phyloP scores from a whole-genome alignment of 495 filamentous ascomycete genomes.

The Penicillium robsamsonii region DNA sequence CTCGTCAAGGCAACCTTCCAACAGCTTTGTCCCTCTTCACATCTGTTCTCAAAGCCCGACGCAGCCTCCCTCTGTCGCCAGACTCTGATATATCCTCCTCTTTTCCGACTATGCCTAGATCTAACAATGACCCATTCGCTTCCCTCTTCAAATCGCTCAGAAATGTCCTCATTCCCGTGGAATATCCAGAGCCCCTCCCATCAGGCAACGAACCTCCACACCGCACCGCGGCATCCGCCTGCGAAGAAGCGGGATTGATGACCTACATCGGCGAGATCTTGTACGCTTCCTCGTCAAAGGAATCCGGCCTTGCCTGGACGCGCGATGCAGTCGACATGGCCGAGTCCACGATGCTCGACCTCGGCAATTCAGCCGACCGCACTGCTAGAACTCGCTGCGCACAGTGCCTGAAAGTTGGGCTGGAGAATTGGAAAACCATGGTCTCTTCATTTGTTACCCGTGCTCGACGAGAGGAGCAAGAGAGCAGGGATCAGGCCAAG shows the following conservation, averaged over 20 bases:
- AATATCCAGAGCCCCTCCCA: constrained; percentile 62
- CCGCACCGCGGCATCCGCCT: constrained; percentile 59
- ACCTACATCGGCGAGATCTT: constrained; percentile 92
- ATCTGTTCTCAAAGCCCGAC: constrained; percentile 75
- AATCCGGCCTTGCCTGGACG: constrained; percentile 79
- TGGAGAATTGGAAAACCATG: constrained; percentile 78
- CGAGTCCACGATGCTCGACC: constrained; percentile 47
- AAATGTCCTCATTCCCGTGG: constrained; percentile 47
- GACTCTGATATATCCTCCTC: constrained; percentile 32
- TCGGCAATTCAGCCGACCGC: constrained; percentile 39
- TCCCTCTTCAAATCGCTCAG: constrained; percentile 34
- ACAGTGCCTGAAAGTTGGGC: constrained; percentile 67
- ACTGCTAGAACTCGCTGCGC: constrained; percentile 55
- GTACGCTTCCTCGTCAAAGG: constrained; percentile 61
- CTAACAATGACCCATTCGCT: constrained; percentile 54
- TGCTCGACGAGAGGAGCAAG: constrained; percentile 47
- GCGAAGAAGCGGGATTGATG: constrained; percentile 83
- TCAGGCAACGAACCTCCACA: constrained; percentile 64
- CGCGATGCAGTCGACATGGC: constrained; percentile 74
- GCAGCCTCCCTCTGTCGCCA: constrained; percentile 35
- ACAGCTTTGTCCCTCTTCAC: constrained; percentile 80
- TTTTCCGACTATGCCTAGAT: constrained; percentile 53
- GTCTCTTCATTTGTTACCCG: constrained; percentile 51
- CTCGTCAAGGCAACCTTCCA: constrained; percentile 58
- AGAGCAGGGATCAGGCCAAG: constrained; percentile 35